Conservation (phyloP, 371 early-diverging fungal genomes). For the Mycotypha africana region DNA sequence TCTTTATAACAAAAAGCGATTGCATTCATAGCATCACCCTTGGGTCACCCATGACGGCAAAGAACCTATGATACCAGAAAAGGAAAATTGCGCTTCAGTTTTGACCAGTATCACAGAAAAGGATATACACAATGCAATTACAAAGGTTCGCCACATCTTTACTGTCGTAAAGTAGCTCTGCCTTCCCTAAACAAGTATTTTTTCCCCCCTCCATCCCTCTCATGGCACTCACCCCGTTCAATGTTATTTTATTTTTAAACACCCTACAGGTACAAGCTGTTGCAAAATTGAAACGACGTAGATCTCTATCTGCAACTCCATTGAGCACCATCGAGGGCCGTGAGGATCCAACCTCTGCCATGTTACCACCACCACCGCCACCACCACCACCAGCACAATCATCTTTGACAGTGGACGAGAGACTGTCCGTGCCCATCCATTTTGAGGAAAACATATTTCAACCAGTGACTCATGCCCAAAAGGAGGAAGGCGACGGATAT, state of each 20-base stretch:
- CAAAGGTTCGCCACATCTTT: slow-evolving; percentile 44
- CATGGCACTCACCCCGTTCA: no score
- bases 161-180: slow-evolving; percentile 26
- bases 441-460: no score
- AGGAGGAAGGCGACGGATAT: no score
- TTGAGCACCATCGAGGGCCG: no score
- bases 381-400: no score
- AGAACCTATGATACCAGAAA: slow-evolving; percentile 56
- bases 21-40: slow-evolving; percentile 58
- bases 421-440: no score
- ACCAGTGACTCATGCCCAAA: no score
- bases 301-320: no score
- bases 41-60: slow-evolving; percentile 77
- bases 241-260: not conserved
- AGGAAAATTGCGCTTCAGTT: slow-evolving; percentile 62
- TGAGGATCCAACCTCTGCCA: no score
- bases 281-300: slow-evolving; percentile 10
- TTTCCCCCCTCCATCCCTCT: not conserved
- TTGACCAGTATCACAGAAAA: slow-evolving; percentile 75
- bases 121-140: slow-evolving; percentile 71
- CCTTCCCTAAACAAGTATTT: not conserved
- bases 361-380: no score
- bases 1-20: not conserved
- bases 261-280: slow-evolving; percentile 9
- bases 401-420: no score